Evolutionary conservation across 495 filamentous ascomycete species (phyloP).

Genomic region (Lineolata rhizophorae): DNA sequence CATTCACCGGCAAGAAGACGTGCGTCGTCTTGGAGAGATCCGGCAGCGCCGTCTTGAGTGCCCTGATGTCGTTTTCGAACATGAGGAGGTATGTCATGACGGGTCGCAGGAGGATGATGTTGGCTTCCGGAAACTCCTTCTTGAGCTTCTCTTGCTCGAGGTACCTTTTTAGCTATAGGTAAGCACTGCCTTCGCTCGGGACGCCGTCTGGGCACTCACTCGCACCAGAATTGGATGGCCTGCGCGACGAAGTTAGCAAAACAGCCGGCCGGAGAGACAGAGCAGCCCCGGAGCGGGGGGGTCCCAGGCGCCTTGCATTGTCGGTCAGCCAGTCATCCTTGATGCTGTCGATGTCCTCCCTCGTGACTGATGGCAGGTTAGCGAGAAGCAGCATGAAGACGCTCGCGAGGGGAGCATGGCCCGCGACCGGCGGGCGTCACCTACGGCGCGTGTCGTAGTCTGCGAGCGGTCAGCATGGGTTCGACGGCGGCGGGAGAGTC

Average conservation of each 20-base stretch:
- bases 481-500: too few species aligned
- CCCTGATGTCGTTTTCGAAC: conserved; percentile 53
- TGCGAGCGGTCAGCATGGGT: conserved; percentile 14
- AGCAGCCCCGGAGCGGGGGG: too few species aligned
- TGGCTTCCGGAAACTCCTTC: conserved; percentile 42
- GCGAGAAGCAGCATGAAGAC: conserved; percentile 2
- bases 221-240: conserved; percentile 95
- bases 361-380: conserved; percentile 32
- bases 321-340: conserved; percentile 97
- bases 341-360: conserved; percentile 68
- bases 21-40: conserved; percentile 69
- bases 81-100: conserved; percentile 88
- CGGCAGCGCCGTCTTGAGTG: conserved; percentile 51
- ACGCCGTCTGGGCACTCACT: conserved; percentile 30
- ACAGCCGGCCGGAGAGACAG: too few species aligned
- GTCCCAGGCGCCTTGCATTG: too few species aligned
- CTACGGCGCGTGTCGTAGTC: conserved; percentile 51
- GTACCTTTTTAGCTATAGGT: conserved; percentile 29
- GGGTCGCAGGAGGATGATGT: conserved; percentile 81
- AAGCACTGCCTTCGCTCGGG: neutral
- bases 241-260: too few species aligned
- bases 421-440: too few species aligned
- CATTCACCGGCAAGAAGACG: conserved; percentile 93
- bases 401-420: neutral
- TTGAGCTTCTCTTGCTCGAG: conserved; percentile 72